Evolutionary conservation across 176 grass and related monocot genomes (phyloP), one percentile per base, ranked within the genome.

Genomic region (Rhynchospora tenuis): DNA sequence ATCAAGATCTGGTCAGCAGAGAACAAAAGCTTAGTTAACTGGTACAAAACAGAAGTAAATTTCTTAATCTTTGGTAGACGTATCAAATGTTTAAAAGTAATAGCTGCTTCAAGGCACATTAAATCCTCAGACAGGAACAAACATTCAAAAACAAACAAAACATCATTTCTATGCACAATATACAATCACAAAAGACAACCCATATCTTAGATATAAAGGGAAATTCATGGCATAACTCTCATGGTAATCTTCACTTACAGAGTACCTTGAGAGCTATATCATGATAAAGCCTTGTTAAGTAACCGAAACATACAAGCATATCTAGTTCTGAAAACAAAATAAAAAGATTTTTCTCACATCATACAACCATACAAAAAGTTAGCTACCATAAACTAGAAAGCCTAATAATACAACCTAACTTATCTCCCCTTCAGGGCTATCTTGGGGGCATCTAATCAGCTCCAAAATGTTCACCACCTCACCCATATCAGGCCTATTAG

Each of bases 381-480:
- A 81, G 71, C 26, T 51, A 23, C 46, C 29, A 43, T 57, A 20
- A 38, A 51, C 10, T 67, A 82, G 31, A 38, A 80, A 27, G 11
- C 58, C 57, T 81, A 81, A 81, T 48, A 43, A 44, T 82, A 68
- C 61, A 83, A 82, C 2, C 84, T 87, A 97, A 93, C 94, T 85
- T 81, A 93, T 62, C 65, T 99, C 93, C 6, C 76, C 87, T 55
- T 93, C 92, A 2, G 87, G 97, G 83, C 91, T 96, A 88, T 99
- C 97, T 69, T 93, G 89, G 64, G 97, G 97, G 85, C 91, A 93
- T 87, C 97, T 96, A 89, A 99, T 99, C 83, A 99, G 54, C 77
- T 96, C 97, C 85, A 99, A 48, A 84, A 99, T 99, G 85, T 93
- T 99, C 88, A 99, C 97, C 65, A 99, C 97, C 84, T 99, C 97